Evolutionary conservation across 116 monocot species (phyloP), one percentile per base, ranked within the genome.

Genomic region (Trichopus zeylanicus): DNA sequence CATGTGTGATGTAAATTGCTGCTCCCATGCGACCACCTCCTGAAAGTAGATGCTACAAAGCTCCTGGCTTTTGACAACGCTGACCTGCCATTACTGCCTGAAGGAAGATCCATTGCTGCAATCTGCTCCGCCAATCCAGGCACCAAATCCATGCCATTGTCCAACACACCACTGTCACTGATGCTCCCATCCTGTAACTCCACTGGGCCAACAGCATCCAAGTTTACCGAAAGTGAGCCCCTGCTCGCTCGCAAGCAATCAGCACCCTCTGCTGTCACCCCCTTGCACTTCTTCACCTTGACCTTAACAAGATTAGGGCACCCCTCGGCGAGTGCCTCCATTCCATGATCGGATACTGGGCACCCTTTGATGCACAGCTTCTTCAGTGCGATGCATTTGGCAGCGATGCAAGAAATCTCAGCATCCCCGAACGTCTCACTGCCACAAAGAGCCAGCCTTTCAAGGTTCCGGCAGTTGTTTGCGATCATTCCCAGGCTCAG

Each of bases 321-420:
- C 1, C 83, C 83, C 31, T 12, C 42, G 9, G 59, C 33, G 13
- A 58, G 58, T 13, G 55, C 47, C 58, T 33, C 64, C 75, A 65
- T 65, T 31, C 53, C 55, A 26, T 52, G 53, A 47, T 83, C 78
- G 11, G 83, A 67, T 21, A 83, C 75, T 9, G 83, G 83, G 70
- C 83, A 83, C 0, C 74, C 71, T 39, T 83, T 83, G 23, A 83
- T 83, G 46, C 83, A 83, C 11, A 83, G 71, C 64, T 83, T 83
- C 71, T 71, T 78, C 51, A 83, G 46, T 21, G 83, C 70, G 27
- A 57, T 9, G 46, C 78, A 83, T 51, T 83, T 83, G 3, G 78
- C 27, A 7, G 83, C 83, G 16, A 83, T 71, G 13, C 78, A 83
- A 8, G 70, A 37, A 16, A 83, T 74, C 74, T 83, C 83, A 12